Conservation (phyloP, 1,284 basidiomycete species). For the Trametes versicolor region DNA sequence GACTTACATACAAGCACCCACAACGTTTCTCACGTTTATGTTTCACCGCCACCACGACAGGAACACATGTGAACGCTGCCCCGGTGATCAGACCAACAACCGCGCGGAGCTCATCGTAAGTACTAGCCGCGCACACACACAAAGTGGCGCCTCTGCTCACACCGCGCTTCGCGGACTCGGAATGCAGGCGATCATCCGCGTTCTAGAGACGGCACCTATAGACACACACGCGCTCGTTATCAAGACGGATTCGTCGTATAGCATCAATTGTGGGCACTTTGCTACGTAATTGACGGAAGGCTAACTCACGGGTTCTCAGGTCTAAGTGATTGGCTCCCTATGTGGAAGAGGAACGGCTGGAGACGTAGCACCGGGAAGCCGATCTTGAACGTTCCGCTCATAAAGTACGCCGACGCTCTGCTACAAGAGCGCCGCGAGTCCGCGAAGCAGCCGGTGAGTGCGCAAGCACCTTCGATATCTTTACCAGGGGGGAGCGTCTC, state of each 20-base stretch:
- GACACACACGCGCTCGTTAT: conserved; percentile 69
- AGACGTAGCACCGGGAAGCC: conserved; percentile 54
- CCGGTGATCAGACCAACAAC: conserved; percentile 89
- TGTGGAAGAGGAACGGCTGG: conserved; percentile 68
- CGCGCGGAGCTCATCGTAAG: conserved; percentile 85
- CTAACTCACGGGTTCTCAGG: conserved; percentile 50
- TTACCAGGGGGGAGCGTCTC: background rate
- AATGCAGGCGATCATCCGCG: conserved; percentile 75
- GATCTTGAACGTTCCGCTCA: conserved; percentile 74
- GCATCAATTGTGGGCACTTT: conserved; percentile 65
- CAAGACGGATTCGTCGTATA: conserved; percentile 81
- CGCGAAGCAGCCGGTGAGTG: conserved; percentile 51
- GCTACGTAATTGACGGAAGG: background rate
- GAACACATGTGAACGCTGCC: conserved; percentile 81
- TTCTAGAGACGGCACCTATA: conserved; percentile 70
- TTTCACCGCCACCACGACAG: conserved; percentile 54
- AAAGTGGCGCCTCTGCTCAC: background rate
- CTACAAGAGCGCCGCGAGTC: conserved; percentile 54
- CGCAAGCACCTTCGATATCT: background rate
- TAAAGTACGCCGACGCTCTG: conserved; percentile 67
- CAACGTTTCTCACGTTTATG: conserved; percentile 1
- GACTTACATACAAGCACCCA: background rate
- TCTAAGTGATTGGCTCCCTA: conserved; percentile 65
- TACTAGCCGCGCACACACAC: background rate
- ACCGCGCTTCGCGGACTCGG: background rate